Evolutionary conservation across 2,329 filamentous ascomycete genomes (phyloP).

Genomic region (Nigrograna mackinnonii): DNA sequence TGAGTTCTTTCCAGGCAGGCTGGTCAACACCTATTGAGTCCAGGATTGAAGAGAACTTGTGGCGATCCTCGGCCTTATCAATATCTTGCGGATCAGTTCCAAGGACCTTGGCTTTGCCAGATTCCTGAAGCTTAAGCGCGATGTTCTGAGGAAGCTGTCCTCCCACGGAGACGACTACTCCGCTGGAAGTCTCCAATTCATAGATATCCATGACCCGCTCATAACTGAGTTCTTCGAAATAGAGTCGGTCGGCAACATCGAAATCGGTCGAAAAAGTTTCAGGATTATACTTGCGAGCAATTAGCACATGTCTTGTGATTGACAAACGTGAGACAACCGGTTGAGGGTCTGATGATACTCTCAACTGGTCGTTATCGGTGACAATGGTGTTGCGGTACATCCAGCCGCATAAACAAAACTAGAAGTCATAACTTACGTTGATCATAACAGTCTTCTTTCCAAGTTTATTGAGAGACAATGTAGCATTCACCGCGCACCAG

Average conservation of each 20-base stretch:
- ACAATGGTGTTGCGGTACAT: no score
- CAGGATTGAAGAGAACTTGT: conserved; percentile 97
- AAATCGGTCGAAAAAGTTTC: conserved; percentile 85
- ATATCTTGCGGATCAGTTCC: conserved; percentile 94
- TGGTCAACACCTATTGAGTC: conserved; percentile 97
- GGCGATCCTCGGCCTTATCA: conserved; percentile 95
- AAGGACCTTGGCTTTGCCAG: conserved; percentile 84
- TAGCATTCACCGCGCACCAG: conserved; percentile 94
- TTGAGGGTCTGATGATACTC: no score
- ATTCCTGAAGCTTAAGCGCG: conserved; percentile 89
- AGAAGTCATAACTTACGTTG: conserved; percentile 66
- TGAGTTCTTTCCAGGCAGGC: conserved; percentile 97
- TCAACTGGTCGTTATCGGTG: no score
- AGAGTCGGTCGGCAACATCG: conserved; percentile 86
- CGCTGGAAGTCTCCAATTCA: conserved; percentile 81
- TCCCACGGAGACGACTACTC: conserved; percentile 93
- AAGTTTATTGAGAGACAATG: conserved; percentile 78
- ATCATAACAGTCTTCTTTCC: conserved; percentile 99
- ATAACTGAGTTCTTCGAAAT: conserved; percentile 96
- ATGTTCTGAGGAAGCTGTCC: conserved; percentile 98
- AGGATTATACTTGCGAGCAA: no score
- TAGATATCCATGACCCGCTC: conserved; percentile 99
- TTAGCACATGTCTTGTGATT: no score
- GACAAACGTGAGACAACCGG: no score
- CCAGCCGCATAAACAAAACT: no score